Base-by-base conservation (phyloP, 2,329 filamentous ascomycete genomes). In the Pseudogymnoascus sp. region DNA sequence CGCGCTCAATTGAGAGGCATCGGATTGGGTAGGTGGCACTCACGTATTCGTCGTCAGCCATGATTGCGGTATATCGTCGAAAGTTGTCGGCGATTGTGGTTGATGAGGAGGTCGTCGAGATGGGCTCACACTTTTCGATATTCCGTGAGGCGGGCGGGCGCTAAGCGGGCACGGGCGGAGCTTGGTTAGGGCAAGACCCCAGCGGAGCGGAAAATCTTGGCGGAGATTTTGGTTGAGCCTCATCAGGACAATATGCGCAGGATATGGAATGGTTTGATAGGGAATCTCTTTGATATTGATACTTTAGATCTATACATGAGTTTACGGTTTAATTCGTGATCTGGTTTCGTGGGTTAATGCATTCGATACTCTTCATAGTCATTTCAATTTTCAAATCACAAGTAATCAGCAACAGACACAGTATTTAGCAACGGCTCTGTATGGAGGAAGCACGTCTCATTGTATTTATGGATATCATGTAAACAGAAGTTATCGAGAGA, bases 21-120 rank as follows among this genome's bases (percentile, higher is more conserved):
- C 17, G 42, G 42, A 63, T 44, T 53, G 50, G 62, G 69, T 65
- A 68, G 65, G 67, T 50, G 46, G 21, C 65, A 85, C 87, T 80
- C 79, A 89, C 87, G 80, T 90, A 90, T 80, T 89, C 85, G 73
- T 77, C 75, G 83, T 92, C 89, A 84, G 89, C 89, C 89, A 92
- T 92, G 79, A 78, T 89, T 84, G 82, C 81, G 79, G 78, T 76
- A 46, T 62, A 64, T 66, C 62, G 64, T 65, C 62, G 64, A 62
- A 56, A 53, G 60, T 64, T 69, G 46, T 64, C 65, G 61, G 65
- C 67, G 65, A 62, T 60, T 60, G 59, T 60, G 59, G 59, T 56
- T 60, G 59, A 60, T 60, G 59, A 60, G 59, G 59, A 60, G 59
- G 33, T 37, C 33, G 37, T 60, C 59, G 19, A 60, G 59, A 42